These are phyloP conservation scores for Bryoglossum gracile DNA, from an alignment of 495 filamentous ascomycete species.

Conservation along the genomic window DNA sequence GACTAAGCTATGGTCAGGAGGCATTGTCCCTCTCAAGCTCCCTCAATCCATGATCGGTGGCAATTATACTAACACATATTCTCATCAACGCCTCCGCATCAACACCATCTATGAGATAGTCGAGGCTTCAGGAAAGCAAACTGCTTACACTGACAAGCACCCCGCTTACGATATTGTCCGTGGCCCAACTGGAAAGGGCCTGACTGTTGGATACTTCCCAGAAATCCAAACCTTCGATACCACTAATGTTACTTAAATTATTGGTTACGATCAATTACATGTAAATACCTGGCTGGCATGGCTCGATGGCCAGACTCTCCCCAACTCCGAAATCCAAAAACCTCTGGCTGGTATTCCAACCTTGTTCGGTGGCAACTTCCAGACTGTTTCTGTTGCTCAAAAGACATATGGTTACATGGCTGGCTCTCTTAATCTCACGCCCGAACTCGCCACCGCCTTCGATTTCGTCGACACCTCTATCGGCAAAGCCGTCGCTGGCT, in stretches of 20 bases:
- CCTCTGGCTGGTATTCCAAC: slow-evolving; percentile 21
- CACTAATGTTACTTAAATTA: slow-evolving; percentile 24
- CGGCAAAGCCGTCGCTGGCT: slow-evolving; percentile 23
- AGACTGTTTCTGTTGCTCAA: slow-evolving; percentile 30
- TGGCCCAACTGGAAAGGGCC: slow-evolving; percentile 28
- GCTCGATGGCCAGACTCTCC: slow-evolving; percentile 25
- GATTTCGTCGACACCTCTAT: slow-evolving; percentile 27
- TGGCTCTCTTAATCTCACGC: slow-evolving; percentile 23
- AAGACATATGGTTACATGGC: slow-evolving; percentile 28
- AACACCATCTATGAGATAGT: slow-evolving; percentile 34
- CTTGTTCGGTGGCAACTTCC: slow-evolving; percentile 35
- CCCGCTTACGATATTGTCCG: slow-evolving; percentile 32
- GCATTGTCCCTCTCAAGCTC: slow-evolving; percentile 30
- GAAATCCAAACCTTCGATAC: slow-evolving; percentile 25
- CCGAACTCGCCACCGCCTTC: slow-evolving; percentile 23
- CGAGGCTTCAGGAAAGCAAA: slow-evolving; percentile 22
- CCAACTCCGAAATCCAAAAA: slow-evolving; percentile 20
- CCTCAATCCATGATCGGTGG: slow-evolving; percentile 26
- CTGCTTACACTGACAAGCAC: slow-evolving; percentile 36
- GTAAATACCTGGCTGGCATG: slow-evolving; percentile 31
- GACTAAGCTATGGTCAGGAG: slow-evolving; percentile 28
- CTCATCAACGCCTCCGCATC: slow-evolving; percentile 31
- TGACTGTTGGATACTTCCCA: slow-evolving; percentile 32
- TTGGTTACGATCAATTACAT: slow-evolving; percentile 29
- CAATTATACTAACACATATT: slow-evolving; percentile 25